A percentile compares a stretch with the other conserved stretches of the same genome.
Conservation (phyloP, 768 basidiomycete genomes). For the Tulasnella sp. region DNA sequence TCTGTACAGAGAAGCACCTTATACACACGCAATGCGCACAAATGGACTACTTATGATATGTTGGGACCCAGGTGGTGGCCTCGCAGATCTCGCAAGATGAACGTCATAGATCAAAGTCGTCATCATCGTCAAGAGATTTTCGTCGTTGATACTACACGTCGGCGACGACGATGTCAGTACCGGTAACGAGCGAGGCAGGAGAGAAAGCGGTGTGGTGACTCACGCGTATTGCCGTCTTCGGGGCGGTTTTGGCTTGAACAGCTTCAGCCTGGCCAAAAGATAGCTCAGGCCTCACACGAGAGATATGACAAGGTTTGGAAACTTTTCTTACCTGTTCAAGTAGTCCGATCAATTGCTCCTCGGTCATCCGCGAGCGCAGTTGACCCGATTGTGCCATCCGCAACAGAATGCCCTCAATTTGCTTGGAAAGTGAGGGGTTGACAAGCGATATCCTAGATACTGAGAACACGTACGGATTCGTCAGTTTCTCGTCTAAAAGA, state of each 20-base stretch:
- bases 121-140: slow-evolving; percentile 57
- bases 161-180: neutral
- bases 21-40: slow-evolving; percentile 5
- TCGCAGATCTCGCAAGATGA: neutral
- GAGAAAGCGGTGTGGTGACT: slow-evolving; percentile 1
- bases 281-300: slow-evolving; percentile 50
- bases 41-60: neutral
- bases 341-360: slow-evolving; percentile 76
- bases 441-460: slow-evolving; percentile 86
- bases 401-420: slow-evolving; percentile 72
- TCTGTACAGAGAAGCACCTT: neutral
- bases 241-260: neutral
- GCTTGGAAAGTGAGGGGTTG: slow-evolving; percentile 70
- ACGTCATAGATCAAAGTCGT: slow-evolving; percentile 32
- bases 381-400: slow-evolving; percentile 84
- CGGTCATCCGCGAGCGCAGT: slow-evolving; percentile 67
- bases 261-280: slow-evolving; percentile 7
- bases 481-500: neutral
- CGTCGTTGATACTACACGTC: slow-evolving; percentile 66
- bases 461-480: slow-evolving; percentile 35
- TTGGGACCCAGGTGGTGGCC: neutral
- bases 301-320: neutral
- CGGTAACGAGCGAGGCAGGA: neutral
- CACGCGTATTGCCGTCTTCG: slow-evolving; percentile 17
- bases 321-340: slow-evolving; percentile 64